Evolutionary conservation across 2,329 filamentous ascomycete species (phyloP), one percentile per base, ranked within the genome.

Genomic region (Aspergillus texensis): DNA sequence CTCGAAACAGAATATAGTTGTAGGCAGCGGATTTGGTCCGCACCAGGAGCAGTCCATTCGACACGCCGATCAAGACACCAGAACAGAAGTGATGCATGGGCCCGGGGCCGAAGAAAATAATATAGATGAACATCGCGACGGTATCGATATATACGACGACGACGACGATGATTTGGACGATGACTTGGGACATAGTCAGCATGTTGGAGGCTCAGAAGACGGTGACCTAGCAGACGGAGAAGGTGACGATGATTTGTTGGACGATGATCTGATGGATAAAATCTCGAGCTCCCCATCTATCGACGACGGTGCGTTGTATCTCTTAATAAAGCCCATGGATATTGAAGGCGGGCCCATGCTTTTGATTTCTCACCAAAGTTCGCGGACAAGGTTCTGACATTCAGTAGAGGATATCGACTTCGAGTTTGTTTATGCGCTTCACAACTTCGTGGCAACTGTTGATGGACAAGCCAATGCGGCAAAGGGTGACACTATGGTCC

Each of bases 231-330:
- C 88, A 56, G 89, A 90, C 71, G 91, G 85, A 55, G 87, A 92
- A 66, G 81, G 80, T 39, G 85, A 87, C 65, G 85, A 87, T 65
- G 91, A 91, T 70, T 86, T 91, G 72, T 81, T 93, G 77, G 93
- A 96, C 74, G 89, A 97, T 79, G 94, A 98, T 79, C 89, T 97
- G 89, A 93, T 96, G 91, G 95, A 98, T 83, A 95, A 95, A 80
- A 97, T 99, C 70, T 98, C 94, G 73, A 98, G 94, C 80, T 98
- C 94, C 73, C 95, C 95, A 76, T 98, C 94, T 72, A 99, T 99
- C 80, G 93, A 96, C 84, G 94, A 98, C 90, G 94, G 94, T 99
- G 55, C 59, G 68, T 65, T 56, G 43, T 46, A 28, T 39, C 57
- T 36, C 53, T 53, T 19, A 24, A 36, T 21, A 11, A 32, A 21